Base-by-base conservation (phyloP, 805 yeast species). In the Zygotorulaspora sp. region DNA sequence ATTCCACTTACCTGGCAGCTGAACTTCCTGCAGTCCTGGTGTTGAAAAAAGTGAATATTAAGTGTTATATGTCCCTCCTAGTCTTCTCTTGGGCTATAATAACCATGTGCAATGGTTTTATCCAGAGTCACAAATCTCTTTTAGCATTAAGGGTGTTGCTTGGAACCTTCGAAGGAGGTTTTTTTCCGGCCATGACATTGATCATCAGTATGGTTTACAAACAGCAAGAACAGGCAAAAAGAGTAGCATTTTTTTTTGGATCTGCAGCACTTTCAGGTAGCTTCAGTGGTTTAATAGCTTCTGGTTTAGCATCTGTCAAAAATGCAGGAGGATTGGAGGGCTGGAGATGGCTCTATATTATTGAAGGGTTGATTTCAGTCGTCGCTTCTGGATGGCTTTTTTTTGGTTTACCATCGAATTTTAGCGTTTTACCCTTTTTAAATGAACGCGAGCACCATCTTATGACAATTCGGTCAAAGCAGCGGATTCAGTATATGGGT, bases 261-360 rank as follows among this genome's bases (percentile, higher is more conserved):
- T 66, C 77, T 15, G 80, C 80, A 0, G 61, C 74, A 12, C 43
- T 75, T 25, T 80, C 81, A 0, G 68, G 73, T 17, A 67, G 75
- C 30, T 72, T 75, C 47, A 70, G 77, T 23, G 72, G 76, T 1
- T 67, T 72, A n/a, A 67, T 77, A 68, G 80, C 75, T 49, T 67
- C 71, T 12, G 74, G 67, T 19, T 58, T 71, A 28, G 72, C 77
- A 2, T 74, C 75, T 23, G 68, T 66, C 47, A 58, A 52, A 12
- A 64, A 66, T 46, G 63, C 74, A 63, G 57, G 71, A 44, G 71
- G 74, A 37, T 52, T 77, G 10, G 67, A 68, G 5, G 83, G 83
- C 6, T 78, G 82, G 83, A 67, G 78, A 56, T 78, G 82, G 83
- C 53, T 77, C 17, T 78, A 75, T 50, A 74, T 78, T 30, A 74